phyloP scores from a whole-genome alignment of 352 stramenopile genomes.

The Globisporangium camurandrum region DNA sequence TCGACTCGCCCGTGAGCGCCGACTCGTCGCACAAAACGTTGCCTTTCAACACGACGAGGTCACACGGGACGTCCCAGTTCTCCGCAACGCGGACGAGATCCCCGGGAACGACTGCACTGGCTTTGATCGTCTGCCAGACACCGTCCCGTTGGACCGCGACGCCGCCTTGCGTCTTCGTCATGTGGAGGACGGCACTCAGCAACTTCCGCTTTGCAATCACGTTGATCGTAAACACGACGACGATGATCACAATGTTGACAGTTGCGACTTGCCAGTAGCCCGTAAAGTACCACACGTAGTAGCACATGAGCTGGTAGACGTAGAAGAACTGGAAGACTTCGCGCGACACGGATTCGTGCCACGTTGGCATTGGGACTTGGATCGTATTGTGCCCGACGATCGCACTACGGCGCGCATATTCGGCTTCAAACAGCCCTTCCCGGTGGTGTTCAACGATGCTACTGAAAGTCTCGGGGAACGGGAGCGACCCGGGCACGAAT shows the following conservation, averaged over 20 bases:
- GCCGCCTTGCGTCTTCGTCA: conserved; percentile 40
- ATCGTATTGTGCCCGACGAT: conserved; percentile 15
- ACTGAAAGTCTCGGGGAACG: conserved; percentile 10
- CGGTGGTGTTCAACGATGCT: conserved; percentile 10
- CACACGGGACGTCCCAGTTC: conserved; percentile 41
- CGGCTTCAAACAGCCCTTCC: conserved; percentile 9
- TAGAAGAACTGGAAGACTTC: conserved; percentile 19
- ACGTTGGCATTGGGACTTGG: conserved; percentile 14
- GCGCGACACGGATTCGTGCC: conserved; percentile 5
- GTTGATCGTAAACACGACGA: conserved; percentile 31
- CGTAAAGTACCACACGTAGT: conserved; percentile 55
- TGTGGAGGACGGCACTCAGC: conserved; percentile 29
- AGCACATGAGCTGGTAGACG: conserved; percentile 27
- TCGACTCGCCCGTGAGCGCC: conserved; percentile 52
- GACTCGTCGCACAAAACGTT: conserved; percentile 42
- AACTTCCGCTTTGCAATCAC: conserved; percentile 38
- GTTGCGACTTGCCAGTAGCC: conserved; percentile 23
- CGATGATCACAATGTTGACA: conserved; percentile 31
- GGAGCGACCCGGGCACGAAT: conserved; percentile 12
- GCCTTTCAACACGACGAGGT: conserved; percentile 50
- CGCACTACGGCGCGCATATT: conserved; percentile 9
- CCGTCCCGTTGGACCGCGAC: conserved; percentile 39
- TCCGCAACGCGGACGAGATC: conserved; percentile 38
- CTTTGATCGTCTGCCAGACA: conserved; percentile 26
- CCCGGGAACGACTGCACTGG: conserved; percentile 27